These are phyloP conservation scores for Trichocladium uniseriatum DNA, from an alignment of 495 filamentous ascomycete genomes.

Conservation along the genomic window DNA sequence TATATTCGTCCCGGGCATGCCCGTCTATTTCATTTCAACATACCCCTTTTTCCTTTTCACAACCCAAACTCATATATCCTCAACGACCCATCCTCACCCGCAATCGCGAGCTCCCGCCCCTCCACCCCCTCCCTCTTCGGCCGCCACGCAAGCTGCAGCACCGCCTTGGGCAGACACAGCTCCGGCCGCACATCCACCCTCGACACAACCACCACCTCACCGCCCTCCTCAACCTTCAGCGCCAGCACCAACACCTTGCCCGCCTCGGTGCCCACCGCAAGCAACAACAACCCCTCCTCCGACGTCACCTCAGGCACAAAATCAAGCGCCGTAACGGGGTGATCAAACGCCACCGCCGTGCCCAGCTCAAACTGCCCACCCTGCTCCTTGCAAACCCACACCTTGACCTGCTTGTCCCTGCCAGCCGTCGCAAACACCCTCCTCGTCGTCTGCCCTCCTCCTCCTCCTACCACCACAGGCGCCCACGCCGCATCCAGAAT, in stretches of 20 bases:
- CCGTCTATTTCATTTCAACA: neutral
- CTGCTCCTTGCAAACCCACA: constrained; percentile 50
- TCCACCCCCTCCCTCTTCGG: constrained; percentile 33
- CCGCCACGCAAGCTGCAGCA: constrained; percentile 70
- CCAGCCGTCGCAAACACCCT: constrained; percentile 74
- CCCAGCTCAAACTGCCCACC: constrained; percentile 25
- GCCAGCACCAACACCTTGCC: constrained; percentile 43
- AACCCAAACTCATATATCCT: constrained; percentile 56
- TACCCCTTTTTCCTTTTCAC: neutral
- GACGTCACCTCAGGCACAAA: constrained; percentile 39
- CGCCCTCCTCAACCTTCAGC: constrained; percentile 25
- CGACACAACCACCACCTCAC: constrained; percentile 37
- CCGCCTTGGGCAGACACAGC: constrained; percentile 57
- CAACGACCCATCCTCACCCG: constrained; percentile 74
- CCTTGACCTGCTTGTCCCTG: constrained; percentile 73
- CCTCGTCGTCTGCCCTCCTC: neutral
- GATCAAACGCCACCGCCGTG: constrained; percentile 19
- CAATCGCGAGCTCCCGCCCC: constrained; percentile 56
- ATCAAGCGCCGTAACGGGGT: constrained; percentile 68
- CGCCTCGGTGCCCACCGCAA: constrained; percentile 61
- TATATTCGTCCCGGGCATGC: neutral
- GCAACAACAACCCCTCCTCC: constrained; percentile 37
- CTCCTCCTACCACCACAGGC: constrained; percentile 28
- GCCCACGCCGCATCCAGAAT: constrained; percentile 80
- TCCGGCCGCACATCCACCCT: constrained; percentile 35